A percentile compares a stretch with the other conserved stretches of the same genome.
Evolutionary conservation across 176 grass and related monocot genomes (phyloP).

Genomic region (Avena sativa): DNA sequence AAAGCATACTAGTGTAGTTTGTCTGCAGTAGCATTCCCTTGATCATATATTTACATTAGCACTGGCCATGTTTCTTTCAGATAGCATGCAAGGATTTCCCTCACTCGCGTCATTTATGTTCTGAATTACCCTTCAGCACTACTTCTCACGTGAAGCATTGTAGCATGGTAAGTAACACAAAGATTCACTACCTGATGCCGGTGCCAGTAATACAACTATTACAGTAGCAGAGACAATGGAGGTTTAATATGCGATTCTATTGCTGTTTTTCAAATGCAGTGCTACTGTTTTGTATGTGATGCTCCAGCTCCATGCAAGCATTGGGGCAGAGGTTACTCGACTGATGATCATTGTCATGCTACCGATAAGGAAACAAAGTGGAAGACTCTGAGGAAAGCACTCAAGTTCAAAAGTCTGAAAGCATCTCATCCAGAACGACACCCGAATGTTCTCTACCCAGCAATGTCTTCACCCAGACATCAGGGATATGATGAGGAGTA

Average conservation of each 20-base stretch:
- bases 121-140: no score
- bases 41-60: neutral
- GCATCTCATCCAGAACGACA: neutral
- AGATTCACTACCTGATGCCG: no score
- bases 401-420: neutral
- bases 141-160: no score
- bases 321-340: neutral
- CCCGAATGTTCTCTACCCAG: neutral
- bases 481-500: neutral
- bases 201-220: no score
- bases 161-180: no score
- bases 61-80: neutral
- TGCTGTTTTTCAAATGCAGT: no score
- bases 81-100: neutral
- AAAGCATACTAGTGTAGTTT: neutral
- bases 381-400: neutral
- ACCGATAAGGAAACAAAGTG: conserved; percentile 3
- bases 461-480: neutral
- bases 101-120: neutral
- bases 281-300: no score
- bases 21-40: neutral
- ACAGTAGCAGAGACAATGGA: no score
- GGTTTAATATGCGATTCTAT: no score
- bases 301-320: neutral
- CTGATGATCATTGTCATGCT: no score